A percentile compares a stretch with the other conserved stretches of the same genome.
Conservation (phyloP, 2,329 filamentous ascomycete genomes). For the Sodiomyces alkalinus region DNA sequence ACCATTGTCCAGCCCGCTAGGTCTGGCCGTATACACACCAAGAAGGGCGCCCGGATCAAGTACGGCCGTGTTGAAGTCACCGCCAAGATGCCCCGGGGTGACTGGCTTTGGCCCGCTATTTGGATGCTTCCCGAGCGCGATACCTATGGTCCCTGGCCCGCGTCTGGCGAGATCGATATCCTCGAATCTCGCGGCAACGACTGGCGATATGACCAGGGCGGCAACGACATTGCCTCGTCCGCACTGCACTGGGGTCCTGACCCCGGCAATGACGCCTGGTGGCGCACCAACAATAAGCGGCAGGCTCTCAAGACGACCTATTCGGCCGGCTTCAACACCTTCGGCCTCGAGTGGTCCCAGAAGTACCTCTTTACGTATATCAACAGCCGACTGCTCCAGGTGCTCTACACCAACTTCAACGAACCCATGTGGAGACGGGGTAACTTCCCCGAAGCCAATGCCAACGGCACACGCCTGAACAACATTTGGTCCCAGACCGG, state of each 20-base stretch:
- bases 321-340: constrained; percentile 54
- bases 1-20: constrained; percentile 64
- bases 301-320: constrained; percentile 63
- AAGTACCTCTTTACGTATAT: constrained; percentile 83
- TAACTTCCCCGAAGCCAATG: constrained; percentile 45
- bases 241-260: constrained; percentile 74
- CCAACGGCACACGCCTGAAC: constrained; percentile 48
- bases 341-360: constrained; percentile 72
- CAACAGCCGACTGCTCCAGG: constrained; percentile 64
- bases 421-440: constrained; percentile 53
- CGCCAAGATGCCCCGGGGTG: constrained; percentile 59
- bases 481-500: constrained; percentile 51
- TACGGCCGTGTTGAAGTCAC: constrained; percentile 72
- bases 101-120: constrained; percentile 88
- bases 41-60: constrained; percentile 53
- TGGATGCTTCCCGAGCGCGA: constrained; percentile 69
- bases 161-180: constrained; percentile 59
- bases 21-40: constrained; percentile 67
- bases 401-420: constrained; percentile 64
- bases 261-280: constrained; percentile 59
- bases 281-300: constrained; percentile 68
- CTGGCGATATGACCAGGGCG: constrained; percentile 58
- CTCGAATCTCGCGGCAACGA: constrained; percentile 73
- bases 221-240: constrained; percentile 68
- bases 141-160: constrained; percentile 63